Base-by-base conservation (phyloP, 2,329 filamentous ascomycete genomes). In the Xylariaceae sp. region DNA sequence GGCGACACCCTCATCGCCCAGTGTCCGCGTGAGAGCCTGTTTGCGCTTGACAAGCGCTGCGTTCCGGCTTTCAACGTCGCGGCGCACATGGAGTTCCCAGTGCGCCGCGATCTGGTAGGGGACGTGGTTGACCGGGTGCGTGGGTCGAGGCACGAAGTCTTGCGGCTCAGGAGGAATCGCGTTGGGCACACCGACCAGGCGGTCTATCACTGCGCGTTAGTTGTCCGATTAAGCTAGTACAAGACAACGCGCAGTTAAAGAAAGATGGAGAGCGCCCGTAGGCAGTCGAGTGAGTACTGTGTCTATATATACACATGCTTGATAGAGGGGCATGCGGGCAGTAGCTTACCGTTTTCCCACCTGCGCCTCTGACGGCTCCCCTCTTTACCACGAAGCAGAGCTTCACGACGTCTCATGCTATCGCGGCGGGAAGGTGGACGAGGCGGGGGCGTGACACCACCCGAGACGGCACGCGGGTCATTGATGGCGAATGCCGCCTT, bases 301-400 rank as follows among this genome's bases (percentile, higher is more conserved):
- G 34, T 16, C 13, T 38, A 3, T 13, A 36, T 10, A 13, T 13
- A 38, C 34, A 14, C 16, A 5, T 5, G 16, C n/a, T n/a, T 13
- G 28, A 18, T 28, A 17, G 28, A 31, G 14, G 18, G 6, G 40
- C 16, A 14, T 42, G 13, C 5, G 18, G 40, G 40, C 12, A 42
- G 18, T 28, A 36, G 22, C 31, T 51, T 79, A 95, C 90, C 89
- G 71, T 97, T 99, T 76, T 99, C 94, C 91, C 92, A 97, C 50
- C 93, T 81, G 63, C 93, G 86, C 45, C 93, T 80, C 64, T 93
- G 86, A 34, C 93, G 82, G 63, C 84, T 93, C 33, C 93, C 93
- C 70, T 97, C 91, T 61, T 95, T 96, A 51, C 93, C 93, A 74
- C 91, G 95, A 31, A 94, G 76, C 47, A 96, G 67, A 2, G 85